phyloP scores from a whole-genome alignment of 768 basidiomycete genomes.

The Macrolepiota dolichaula region DNA sequence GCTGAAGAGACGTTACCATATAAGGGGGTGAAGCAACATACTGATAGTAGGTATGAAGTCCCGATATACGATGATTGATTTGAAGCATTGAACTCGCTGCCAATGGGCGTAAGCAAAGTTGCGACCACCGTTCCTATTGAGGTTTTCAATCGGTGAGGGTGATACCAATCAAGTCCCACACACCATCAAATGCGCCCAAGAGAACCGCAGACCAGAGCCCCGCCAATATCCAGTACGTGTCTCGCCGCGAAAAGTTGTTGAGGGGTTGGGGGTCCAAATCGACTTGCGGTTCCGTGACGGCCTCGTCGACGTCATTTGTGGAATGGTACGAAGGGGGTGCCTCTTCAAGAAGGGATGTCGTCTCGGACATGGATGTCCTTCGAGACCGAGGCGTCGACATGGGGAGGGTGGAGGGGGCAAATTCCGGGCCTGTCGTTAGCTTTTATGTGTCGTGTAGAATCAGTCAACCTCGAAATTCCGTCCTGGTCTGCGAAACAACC shows the following conservation, averaged over 20 bases:
- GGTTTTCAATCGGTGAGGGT: slow-evolving; percentile 10
- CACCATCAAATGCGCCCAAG: slow-evolving; percentile 83
- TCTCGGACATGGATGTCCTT: slow-evolving; percentile 45
- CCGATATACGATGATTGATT: slow-evolving; percentile 85
- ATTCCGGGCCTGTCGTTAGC: slow-evolving; percentile 11
- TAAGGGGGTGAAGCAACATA: slow-evolving; percentile 88
- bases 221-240: slow-evolving; percentile 68
- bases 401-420: slow-evolving; percentile 9
- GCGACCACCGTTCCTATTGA: slow-evolving; percentile 78
- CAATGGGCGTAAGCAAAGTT: slow-evolving; percentile 80
- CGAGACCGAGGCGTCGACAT: slow-evolving; percentile 10
- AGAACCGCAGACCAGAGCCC: slow-evolving; percentile 84
- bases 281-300: slow-evolving; percentile 24
- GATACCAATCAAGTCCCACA: slow-evolving; percentile 17
- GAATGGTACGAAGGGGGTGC: slow-evolving; percentile 45
- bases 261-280: slow-evolving; percentile 25
- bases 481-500: slow-evolving; percentile 13
- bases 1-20: slow-evolving; percentile 52
- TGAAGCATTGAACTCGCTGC: slow-evolving; percentile 78
- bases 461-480: slow-evolving; percentile 12
- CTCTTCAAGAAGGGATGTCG: slow-evolving; percentile 54
- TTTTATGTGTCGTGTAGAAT: slow-evolving; percentile 5
- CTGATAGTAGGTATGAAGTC: slow-evolving; percentile 81
- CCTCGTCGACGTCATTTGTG: slow-evolving; percentile 35
- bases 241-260: slow-evolving; percentile 47